Evolutionary conservation across 306 rosid species (phyloP).

Genomic region (Corylus americana): DNA sequence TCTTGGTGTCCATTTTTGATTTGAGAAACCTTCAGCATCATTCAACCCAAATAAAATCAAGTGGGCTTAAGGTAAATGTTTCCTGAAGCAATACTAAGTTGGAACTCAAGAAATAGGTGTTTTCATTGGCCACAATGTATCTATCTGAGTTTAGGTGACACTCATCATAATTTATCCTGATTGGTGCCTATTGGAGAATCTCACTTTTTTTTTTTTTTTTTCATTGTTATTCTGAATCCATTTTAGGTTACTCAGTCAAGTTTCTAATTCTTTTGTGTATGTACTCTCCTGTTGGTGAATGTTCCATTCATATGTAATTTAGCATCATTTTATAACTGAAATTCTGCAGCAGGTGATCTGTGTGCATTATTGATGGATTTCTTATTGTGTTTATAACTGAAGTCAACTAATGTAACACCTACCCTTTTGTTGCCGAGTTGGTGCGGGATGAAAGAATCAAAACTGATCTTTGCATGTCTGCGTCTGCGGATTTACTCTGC

Average conservation of each 20-base stretch:
- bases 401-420: neutral
- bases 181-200: neutral
- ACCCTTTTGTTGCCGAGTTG: neutral
- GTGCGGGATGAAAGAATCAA: neutral
- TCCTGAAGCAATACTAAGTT: slow-evolving; percentile 4
- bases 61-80: slow-evolving; percentile 39
- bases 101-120: neutral
- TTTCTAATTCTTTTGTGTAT: neutral
- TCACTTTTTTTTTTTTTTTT: neutral
- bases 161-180: neutral
- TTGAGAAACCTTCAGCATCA: slow-evolving; percentile 40
- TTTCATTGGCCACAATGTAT: neutral
- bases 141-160: neutral
- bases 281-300: neutral
- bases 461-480: neutral
- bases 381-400: neutral
- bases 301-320: neutral
- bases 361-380: neutral
- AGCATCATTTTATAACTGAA: neutral
- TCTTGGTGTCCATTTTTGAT: slow-evolving; percentile 64
- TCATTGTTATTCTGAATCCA: neutral
- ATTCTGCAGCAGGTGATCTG: neutral
- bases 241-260: neutral
- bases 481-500: neutral
- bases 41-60: slow-evolving; percentile 40